Base-by-base conservation (phyloP, 495 filamentous ascomycete species). In the Aspergillus baeticus region DNA sequence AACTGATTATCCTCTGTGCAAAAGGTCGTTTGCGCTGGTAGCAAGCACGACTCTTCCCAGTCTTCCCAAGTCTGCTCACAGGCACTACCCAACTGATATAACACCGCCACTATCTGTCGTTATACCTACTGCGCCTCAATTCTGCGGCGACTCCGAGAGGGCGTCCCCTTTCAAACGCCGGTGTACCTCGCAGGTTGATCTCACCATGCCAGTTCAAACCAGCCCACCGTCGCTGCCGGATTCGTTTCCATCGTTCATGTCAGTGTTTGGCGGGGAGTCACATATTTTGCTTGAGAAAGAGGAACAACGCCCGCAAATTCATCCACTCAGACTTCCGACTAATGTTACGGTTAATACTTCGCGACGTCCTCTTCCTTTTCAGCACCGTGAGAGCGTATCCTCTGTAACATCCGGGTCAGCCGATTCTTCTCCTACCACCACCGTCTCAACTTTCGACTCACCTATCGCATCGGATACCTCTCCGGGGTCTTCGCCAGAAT, bases 371-470 rank as follows among this genome's bases (percentile, higher is more conserved):
- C 61, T 67, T 37, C 68, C 65, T 53, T 74, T 69, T 50, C 59
- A 67, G 34, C 78, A 73, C 51, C 76, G 70, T 34, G 70, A 70
- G 52, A 79, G 71, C 58, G 66, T 76, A 20, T 93, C 90, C 22
- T 95, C 90, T 4, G 84, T 87, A 55, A 81, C 84, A 39, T 90
- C 90, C 8, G 91, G 88, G 43, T 98, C 94, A 3, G 88, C 86
- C 22, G 92, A 97, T 63, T 96, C 92, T 7, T 98, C 94, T 17
- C 94, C 94, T 0, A 97, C 94, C 15, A 98, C 91, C 2, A 96
- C 93, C 1, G 82, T 92, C n/a, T 96, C 92, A 13, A 96, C 91
- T 11, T 88, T 92, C 39, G 94, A 93, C 66, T 92, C 92, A 8
- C 88, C 88, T 14, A 89, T 89, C 15, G 80, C 90, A 22, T 90